Evolutionary conservation across 352 stramenopile genomes (phyloP).

Genomic region (Phytophthora meadii): DNA sequence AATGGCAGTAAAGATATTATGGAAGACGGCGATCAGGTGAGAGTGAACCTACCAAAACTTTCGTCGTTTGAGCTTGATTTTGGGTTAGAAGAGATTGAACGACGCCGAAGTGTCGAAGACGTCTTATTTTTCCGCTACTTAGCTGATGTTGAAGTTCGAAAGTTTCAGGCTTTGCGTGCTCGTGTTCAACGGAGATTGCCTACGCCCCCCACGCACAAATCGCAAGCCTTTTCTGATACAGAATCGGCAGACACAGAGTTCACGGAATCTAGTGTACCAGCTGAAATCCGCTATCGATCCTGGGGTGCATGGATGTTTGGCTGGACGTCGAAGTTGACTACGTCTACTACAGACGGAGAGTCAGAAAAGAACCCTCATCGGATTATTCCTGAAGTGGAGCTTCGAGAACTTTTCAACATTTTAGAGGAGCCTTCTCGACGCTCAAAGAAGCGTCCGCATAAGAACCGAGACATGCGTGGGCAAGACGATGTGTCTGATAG

Average conservation of each 20-base stretch:
- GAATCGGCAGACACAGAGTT: constrained; percentile 84
- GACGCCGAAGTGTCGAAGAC: constrained; percentile 76
- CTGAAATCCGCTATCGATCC: constrained; percentile 75
- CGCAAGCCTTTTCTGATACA: constrained; percentile 65
- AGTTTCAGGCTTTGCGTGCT: constrained; percentile 32
- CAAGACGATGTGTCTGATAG: constrained; percentile 42
- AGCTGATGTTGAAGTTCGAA: constrained; percentile 61
- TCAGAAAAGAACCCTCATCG: constrained; percentile 40
- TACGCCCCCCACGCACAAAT: constrained; percentile 55
- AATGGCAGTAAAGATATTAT: constrained; percentile 23
- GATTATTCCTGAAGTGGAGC: constrained; percentile 80
- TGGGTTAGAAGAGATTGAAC: constrained; percentile 78
- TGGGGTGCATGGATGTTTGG: constrained; percentile 90
- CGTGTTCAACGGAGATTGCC: constrained; percentile 31
- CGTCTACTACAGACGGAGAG: constrained; percentile 39
- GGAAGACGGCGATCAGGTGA: constrained; percentile 23
- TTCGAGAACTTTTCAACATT: constrained; percentile 89
- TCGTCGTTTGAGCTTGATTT: constrained; percentile 39
- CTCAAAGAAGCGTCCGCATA: constrained; percentile 57
- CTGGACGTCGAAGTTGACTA: constrained; percentile 77
- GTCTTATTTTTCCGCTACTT: constrained; percentile 89
- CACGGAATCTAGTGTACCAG: constrained; percentile 74
- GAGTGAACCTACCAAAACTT: constrained; percentile 17
- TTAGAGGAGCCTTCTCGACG: constrained; percentile 80
- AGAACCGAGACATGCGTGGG: constrained; percentile 32